Evolutionary conservation across 192 early-diverging fungal genomes (phyloP), one percentile per base, ranked within the genome.

Genomic region (Gryganskiella cystojenkinii): DNA sequence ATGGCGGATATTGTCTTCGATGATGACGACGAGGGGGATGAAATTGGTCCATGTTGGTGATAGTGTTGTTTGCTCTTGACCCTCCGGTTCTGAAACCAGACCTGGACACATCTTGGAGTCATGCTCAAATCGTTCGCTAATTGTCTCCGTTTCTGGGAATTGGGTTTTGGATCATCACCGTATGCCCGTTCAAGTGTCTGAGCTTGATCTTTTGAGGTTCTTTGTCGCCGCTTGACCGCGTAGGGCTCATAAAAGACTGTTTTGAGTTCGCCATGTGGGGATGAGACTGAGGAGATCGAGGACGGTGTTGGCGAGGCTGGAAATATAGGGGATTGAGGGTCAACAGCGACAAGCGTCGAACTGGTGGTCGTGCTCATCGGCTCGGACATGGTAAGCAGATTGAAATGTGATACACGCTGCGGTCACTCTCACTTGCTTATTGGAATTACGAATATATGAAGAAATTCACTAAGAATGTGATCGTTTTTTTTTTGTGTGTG

Each of bases 21-120:
- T 1, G 57, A 44, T 30, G 35, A 17, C 33, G 57, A n/a, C 40
- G 40, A 15, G 57, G 52, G 17, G 7, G 25, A 25, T 3, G 52
- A 4, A 9, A 17, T 40, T 40, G 37, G 13, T 40, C 37, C 7
- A 5, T 9, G 7, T 40, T 5, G 37, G 5, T 13, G 37, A 40
- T 40, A 13, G 37, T 9, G 37, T 40, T 73, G 71, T 37, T 91
- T 91, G 64, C 83, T 87, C 78, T 94, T 94, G 50, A 92, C 93
- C 43, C 93, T 87, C 24, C 91, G 82, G 82, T 94, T 94, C 73
- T 94, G 93, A 70, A 94, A 94, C 93, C 93, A 94, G 43, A 93
- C 90, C 79, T 93, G 92, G 56, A 94, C 90, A 43, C 90, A 87
- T 43, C 90, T 83, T 28, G 89, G 88, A 27, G 89, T 88, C 93